Percentiles rank a stretch among this genome's conserved stretches.
Evolutionary conservation across 2,329 filamentous ascomycete genomes (phyloP).

Genomic region (Penicillium sp.): DNA sequence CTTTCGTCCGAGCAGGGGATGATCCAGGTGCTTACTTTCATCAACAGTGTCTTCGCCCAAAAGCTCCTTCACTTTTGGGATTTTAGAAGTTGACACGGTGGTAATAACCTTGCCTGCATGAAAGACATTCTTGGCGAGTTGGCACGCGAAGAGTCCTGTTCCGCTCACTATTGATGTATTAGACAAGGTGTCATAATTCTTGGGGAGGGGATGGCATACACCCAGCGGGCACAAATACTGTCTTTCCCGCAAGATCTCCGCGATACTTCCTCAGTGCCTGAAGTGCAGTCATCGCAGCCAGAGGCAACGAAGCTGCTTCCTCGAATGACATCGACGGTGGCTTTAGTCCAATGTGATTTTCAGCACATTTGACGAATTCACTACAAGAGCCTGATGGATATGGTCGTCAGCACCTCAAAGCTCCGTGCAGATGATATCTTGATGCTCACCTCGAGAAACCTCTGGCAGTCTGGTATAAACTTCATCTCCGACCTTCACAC

Average conservation of each 20-base stretch:
- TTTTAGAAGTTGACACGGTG: slow-evolving; percentile 56
- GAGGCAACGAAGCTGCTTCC: slow-evolving; percentile 47
- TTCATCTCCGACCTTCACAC: slow-evolving; percentile 42
- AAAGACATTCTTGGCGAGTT: slow-evolving; percentile 55
- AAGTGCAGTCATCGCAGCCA: slow-evolving; percentile 45
- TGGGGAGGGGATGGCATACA: slow-evolving; percentile 21
- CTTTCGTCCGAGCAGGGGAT: not conserved
- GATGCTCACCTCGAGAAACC: slow-evolving; percentile 28
- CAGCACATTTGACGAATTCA: slow-evolving; percentile 39
- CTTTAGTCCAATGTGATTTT: slow-evolving; percentile 40
- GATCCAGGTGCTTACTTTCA: slow-evolving; percentile 30
- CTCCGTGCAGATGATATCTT: not conserved
- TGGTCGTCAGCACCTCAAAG: not conserved
- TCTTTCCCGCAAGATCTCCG: slow-evolving; percentile 53
- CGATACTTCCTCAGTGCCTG: slow-evolving; percentile 48
- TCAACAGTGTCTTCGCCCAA: slow-evolving; percentile 50
- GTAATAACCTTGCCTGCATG: slow-evolving; percentile 51
- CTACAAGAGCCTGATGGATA: slow-evolving; percentile 35
- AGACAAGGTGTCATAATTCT: not conserved
- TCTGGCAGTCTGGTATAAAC: slow-evolving; percentile 41
- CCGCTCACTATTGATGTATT: slow-evolving; percentile 42
- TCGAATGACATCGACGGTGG: slow-evolving; percentile 44
- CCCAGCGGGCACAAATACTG: slow-evolving; percentile 54
- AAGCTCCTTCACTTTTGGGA: slow-evolving; percentile 47
- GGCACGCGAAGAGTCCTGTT: slow-evolving; percentile 49